phyloP scores from a whole-genome alignment of 805 yeast species.

The Saturnispora mendoncae region DNA sequence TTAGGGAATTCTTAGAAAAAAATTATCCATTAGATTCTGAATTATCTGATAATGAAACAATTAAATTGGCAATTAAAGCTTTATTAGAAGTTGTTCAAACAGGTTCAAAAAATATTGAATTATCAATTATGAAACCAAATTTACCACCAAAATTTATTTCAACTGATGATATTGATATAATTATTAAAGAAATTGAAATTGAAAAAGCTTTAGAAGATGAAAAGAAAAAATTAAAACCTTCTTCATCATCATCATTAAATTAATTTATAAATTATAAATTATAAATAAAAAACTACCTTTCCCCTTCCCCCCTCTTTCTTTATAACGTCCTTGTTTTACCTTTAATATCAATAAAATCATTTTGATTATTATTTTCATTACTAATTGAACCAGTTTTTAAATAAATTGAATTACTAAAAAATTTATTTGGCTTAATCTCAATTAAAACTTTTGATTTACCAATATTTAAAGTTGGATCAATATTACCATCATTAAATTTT shows the following conservation, averaged over 20 bases:
- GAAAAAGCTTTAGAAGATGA: slow-evolving; percentile 82
- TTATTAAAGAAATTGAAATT: slow-evolving; percentile 75
- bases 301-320: no score
- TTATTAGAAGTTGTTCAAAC: slow-evolving; percentile 95
- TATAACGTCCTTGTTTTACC: slow-evolving; percentile 23
- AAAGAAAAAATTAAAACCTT: slow-evolving; percentile 45
- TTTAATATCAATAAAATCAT: slow-evolving; percentile 22
- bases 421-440: slow-evolving; percentile 21
- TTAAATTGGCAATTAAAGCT: slow-evolving; percentile 75
- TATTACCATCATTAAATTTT: slow-evolving; percentile 12
- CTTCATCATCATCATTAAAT: slow-evolving; percentile 13
- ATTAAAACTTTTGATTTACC: slow-evolving; percentile 20
- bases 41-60: slow-evolving; percentile 57
- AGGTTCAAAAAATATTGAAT: slow-evolving; percentile 93
- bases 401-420: slow-evolving; percentile 17
- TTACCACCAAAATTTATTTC: slow-evolving; percentile 48
- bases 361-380: slow-evolving; percentile 7
- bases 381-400: slow-evolving; percentile 21
- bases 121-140: slow-evolving; percentile 74
- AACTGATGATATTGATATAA: slow-evolving; percentile 61
- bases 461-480: slow-evolving; percentile 23
- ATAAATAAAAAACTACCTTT: no score
- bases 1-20: slow-evolving; percentile 89
- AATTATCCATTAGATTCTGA: slow-evolving; percentile 39
- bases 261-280: no score